Evolutionary conservation across 441 rosid species (phyloP), one percentile per base, ranked within the genome.

Genomic region (Monsonia emarginata): DNA sequence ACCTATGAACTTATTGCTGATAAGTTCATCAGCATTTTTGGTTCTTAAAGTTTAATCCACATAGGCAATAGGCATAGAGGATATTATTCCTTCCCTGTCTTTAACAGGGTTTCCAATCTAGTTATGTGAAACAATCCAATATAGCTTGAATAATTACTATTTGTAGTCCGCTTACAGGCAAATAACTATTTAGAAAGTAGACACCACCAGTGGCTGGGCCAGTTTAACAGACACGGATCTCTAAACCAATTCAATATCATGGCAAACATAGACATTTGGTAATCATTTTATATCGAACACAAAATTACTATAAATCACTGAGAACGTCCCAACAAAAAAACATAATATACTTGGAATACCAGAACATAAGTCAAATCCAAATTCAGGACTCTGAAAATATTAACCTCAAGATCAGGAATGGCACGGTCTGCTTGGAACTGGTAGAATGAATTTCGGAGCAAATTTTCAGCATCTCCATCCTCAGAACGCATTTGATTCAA

Each of bases 371-470:
- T 7, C 8, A 36, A 16, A 62, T 21, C 18, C 25, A 11, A 8
- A 1, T 4, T 11, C 22, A 16, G 10, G 28, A 30, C 52, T 16
- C 36, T 59, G 27, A 58, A 0, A 63, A 56, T n/a, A 28, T 32
- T 64, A 26, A 94, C 99, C 99, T 88, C 85, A 64, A 94, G 88
- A 77, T 82, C 91, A 70, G 99, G 98, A 61, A 94, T 84, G 44
- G 92, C 83, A 69, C 86, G 95, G 68, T 94, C 97, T 40, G 97
- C 94, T 83, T 94, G 99, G 75, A 94, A 94, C 80, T 94, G 99
- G 79, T 85, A 94, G 83, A 94, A 91, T 5, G 99, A 94, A 79
- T 94, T 84, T 32, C 97, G 91, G 31, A 94, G 89, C 85, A 94
- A 83, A 80, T 88, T 91, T 83, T 94, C 97, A 72, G 97, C 97